Evolutionary conservation across 768 basidiomycete species (phyloP).

Genomic region (Trametes maxima): DNA sequence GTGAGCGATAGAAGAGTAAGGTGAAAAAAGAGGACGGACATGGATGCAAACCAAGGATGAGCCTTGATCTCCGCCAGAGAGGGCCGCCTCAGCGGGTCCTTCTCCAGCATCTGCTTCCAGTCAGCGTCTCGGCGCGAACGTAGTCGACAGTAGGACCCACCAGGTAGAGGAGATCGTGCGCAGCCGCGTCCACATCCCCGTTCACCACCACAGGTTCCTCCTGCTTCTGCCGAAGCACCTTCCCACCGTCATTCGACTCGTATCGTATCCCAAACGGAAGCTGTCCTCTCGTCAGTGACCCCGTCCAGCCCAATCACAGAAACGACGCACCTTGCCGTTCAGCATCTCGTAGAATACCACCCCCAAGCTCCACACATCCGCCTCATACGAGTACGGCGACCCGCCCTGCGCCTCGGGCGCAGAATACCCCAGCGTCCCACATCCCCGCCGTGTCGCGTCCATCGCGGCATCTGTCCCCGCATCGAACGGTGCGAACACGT

Average conservation of each 20-base stretch:
- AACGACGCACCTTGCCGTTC: constrained; percentile 13
- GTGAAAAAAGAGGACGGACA: background rate
- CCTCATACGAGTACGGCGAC: constrained; percentile 41
- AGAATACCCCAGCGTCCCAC: constrained; percentile 49
- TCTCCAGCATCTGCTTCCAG: constrained; percentile 8
- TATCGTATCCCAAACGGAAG: constrained; percentile 7
- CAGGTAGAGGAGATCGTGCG: constrained; percentile 6
- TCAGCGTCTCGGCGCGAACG: background rate
- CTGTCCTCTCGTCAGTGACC: background rate
- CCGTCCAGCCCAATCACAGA: background rate
- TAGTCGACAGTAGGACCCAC: background rate
- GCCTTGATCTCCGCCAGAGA: constrained; percentile 3
- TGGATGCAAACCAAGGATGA: constrained; percentile 9
- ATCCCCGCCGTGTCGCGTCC: constrained; percentile 22
- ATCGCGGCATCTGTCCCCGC: background rate
- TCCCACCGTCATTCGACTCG: background rate
- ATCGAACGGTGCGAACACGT: background rate
- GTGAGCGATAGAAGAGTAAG: background rate
- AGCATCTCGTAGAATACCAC: constrained; percentile 37
- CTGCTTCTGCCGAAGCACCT: background rate
- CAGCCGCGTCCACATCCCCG: background rate
- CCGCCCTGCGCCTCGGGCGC: constrained; percentile 44
- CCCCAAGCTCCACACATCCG: constrained; percentile 47
- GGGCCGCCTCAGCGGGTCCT: background rate
- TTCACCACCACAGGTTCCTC: background rate